A percentile compares a stretch with the other conserved stretches of the same genome.
Conservation (phyloP, 768 basidiomycete species). For the Phanerodontia chrysosporium region DNA sequence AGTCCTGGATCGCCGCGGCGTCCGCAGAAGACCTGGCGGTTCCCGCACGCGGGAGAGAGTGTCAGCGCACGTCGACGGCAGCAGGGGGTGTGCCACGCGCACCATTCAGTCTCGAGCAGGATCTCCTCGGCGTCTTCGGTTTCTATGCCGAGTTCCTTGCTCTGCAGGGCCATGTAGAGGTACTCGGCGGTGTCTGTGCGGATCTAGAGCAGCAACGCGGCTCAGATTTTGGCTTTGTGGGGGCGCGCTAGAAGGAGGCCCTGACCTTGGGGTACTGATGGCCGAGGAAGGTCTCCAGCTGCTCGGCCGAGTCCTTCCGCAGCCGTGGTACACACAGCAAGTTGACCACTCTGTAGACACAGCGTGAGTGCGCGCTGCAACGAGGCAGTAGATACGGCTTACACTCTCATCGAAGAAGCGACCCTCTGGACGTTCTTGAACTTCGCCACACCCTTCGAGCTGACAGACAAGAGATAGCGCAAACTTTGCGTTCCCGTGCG, state of each 20-base stretch:
- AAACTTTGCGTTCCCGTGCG: conserved; percentile 22
- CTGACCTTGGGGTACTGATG: conserved; percentile 62
- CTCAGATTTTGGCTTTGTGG: not conserved
- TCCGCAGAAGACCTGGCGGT: not conserved
- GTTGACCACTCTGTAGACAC: conserved; percentile 52
- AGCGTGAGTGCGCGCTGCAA: not conserved
- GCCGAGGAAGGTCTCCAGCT: conserved; percentile 57
- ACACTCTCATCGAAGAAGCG: conserved; percentile 83
- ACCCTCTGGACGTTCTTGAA: conserved; percentile 85
- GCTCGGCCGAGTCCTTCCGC: conserved; percentile 39
- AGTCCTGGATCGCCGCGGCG: not conserved
- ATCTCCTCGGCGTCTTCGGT: conserved; percentile 65
- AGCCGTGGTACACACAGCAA: conserved; percentile 50
- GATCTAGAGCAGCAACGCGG: conserved; percentile 41
- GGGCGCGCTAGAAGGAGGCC: conserved; percentile 16
- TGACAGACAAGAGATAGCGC: conserved; percentile 47
- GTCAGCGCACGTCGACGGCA: not conserved
- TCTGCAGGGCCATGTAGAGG: conserved; percentile 73
- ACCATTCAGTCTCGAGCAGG: conserved; percentile 84
- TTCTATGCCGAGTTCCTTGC: conserved; percentile 59
- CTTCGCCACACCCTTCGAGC: conserved; percentile 56
- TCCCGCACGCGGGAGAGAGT: not conserved
- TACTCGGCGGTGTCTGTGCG: conserved; percentile 80
- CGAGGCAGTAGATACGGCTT: conserved; percentile 19
- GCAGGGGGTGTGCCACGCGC: conserved; percentile 17